Evolutionary conservation across 805 yeast genomes (phyloP), one percentile per base, ranked within the genome.

Genomic region (Barnettozyma sp.): DNA sequence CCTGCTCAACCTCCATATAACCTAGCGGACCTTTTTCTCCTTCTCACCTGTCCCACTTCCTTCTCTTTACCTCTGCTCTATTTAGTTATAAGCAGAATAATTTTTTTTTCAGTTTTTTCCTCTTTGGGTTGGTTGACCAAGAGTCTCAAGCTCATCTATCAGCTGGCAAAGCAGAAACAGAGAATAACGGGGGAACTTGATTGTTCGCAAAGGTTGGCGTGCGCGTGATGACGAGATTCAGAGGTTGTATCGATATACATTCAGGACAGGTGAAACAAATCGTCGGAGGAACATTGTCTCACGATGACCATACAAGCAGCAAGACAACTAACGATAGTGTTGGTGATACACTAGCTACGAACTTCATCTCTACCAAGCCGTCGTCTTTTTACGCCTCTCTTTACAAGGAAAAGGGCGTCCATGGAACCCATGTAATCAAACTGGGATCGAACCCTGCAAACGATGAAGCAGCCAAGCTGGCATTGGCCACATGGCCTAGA

Each of bases 231-330:
- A 88, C 96, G 0, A 69, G 70, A 35, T 92, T 85, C 61, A 74
- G 88, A 50, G 97, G 97, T 1, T 92, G 99, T 54, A 90, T 92
- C 25, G 98, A 92, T 55, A 78, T 92, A 40, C 99, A 92, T 58
- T 73, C 82, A 7, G 98, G 98, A 2, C 81, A 84, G 47, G 98
- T 92, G 42, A 92, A 92, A 53, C 98, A 92, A 57, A 92, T 92
- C 36, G 97, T 92, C 1, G 99, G 98, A 6, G 95, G 96, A 0
- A 82, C 96, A 0, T 65, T 92, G 15, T 66, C 70, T 0, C 62
- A 64, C 9, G 80, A 78, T 40, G 79, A 75, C 44, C 59, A 58
- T 4, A 15, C 6, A 16, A 26, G 14, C 28, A 15, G 17, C 9
- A 26, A 11, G 18, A 16, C 30, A 13, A 18, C 10, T 26, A n/a